Conservation (phyloP, 2,329 filamentous ascomycete genomes). For the Zelopaecilomyces penicillatus region DNA sequence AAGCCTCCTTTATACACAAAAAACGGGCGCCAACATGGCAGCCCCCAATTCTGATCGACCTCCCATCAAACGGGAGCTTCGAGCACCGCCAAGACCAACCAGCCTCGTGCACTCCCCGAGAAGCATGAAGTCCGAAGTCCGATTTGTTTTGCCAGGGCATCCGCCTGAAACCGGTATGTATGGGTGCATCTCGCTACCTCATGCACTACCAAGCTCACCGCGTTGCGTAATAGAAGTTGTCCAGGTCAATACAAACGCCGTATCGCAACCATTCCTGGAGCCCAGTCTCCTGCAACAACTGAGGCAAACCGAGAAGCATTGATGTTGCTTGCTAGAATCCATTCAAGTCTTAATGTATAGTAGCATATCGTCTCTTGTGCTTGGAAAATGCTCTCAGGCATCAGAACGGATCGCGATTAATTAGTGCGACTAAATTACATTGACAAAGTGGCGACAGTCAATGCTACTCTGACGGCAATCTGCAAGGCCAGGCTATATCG, state of each 20-base stretch:
- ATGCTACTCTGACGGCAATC: too few relatives aligned
- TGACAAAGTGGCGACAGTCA: too few relatives aligned
- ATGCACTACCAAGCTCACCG: not conserved
- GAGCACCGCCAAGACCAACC: slow-evolving; percentile 15
- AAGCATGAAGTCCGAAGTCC: slow-evolving; percentile 18
- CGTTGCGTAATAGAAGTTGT: slow-evolving; percentile 14
- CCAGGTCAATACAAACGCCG: slow-evolving; percentile 19
- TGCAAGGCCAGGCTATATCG: too few relatives aligned
- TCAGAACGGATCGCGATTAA: too few relatives aligned
- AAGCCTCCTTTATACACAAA: too few relatives aligned
- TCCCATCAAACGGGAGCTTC: slow-evolving; percentile 16
- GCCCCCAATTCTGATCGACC: slow-evolving; percentile 8
- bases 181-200: not conserved
- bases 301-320: not conserved
- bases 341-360: too few relatives aligned
- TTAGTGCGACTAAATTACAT: too few relatives aligned
- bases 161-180: slow-evolving; percentile 18
- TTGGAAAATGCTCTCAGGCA: too few relatives aligned
- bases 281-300: slow-evolving; percentile 17
- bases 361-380: too few relatives aligned
- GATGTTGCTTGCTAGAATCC: too few relatives aligned
- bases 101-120: slow-evolving; percentile 18
- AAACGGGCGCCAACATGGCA: slow-evolving; percentile 7
- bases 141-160: slow-evolving; percentile 20
- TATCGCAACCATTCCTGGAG: slow-evolving; percentile 28